Percentiles rank a stretch among this genome's conserved stretches.
Conservation (phyloP, 108 stramenopile genomes). For the Epipyxis sp. region DNA sequence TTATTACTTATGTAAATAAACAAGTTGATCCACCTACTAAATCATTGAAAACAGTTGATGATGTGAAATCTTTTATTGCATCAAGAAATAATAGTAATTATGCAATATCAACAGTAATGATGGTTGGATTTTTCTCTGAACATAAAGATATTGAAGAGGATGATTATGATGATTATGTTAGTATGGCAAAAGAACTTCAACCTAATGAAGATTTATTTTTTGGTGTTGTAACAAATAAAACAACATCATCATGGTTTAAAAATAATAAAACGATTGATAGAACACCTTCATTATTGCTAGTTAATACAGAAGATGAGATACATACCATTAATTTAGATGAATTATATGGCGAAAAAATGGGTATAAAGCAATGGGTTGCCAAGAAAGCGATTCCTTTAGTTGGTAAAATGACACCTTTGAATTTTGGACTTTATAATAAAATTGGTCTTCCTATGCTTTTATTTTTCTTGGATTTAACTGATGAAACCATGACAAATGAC, state of each 20-base stretch:
- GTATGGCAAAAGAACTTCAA: not conserved
- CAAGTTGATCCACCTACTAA: not conserved
- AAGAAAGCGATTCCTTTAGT: conserved; percentile 34
- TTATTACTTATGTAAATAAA: conserved; percentile 7
- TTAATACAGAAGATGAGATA: not conserved
- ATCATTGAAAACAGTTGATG: not conserved
- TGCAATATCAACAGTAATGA: conserved; percentile 9
- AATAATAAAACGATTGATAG: conserved; percentile 31
- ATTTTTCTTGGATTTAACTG: conserved; percentile 47
- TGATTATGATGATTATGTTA: conserved; percentile 26
- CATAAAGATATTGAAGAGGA: conserved; percentile 33
- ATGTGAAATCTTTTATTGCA: not conserved
- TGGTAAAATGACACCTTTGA: conserved; percentile 32
- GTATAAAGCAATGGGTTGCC: conserved; percentile 11
- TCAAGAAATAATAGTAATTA: not conserved
- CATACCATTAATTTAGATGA: conserved; percentile 31
- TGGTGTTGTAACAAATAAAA: not conserved
- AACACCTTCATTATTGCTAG: conserved; percentile 14
- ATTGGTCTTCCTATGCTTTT: conserved; percentile 44
- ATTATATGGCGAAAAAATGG: conserved; percentile 8
- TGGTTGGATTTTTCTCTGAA: conserved; percentile 30
- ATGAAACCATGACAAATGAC: not conserved
- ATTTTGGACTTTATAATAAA: conserved; percentile 50
- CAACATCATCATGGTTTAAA: not conserved
- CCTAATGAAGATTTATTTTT: conserved; percentile 4